Evolutionary conservation across 345 rosid genomes (phyloP).

Genomic region (Lepidium didymum): DNA sequence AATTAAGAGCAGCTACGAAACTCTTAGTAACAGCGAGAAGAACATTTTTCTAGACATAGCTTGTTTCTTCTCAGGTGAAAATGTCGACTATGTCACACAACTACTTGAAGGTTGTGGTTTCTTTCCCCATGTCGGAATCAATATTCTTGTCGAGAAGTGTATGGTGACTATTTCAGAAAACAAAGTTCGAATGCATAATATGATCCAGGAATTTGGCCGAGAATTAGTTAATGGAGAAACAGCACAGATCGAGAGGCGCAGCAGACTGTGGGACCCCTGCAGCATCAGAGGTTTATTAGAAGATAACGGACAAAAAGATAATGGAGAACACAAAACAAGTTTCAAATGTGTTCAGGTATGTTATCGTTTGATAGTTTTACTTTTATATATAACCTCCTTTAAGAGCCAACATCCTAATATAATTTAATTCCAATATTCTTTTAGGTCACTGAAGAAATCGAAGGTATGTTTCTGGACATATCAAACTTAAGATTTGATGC

Average conservation of each 20-base stretch:
- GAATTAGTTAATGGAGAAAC: not conserved
- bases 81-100: not conserved
- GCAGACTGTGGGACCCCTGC: constrained; percentile 2
- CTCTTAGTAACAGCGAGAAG: not conserved
- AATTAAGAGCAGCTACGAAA: not conserved
- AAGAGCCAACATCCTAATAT: not conserved
- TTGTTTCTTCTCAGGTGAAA: not conserved
- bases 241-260: not conserved
- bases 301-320: not conserved
- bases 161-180: not conserved
- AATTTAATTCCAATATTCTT: not conserved
- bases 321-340: not conserved
- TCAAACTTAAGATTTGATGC: not conserved
- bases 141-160: constrained; percentile 20
- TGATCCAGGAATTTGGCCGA: constrained; percentile 5
- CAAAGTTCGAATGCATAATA: not conserved
- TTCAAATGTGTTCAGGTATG: not conserved
- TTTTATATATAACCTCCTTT: not conserved
- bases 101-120: constrained; percentile 14
- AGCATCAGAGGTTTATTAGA: not conserved
- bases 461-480: constrained; percentile 6
- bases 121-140: not conserved
- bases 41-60: not conserved
- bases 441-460: constrained; percentile 3
- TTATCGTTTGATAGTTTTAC: not conserved